A percentile compares a stretch with the other conserved stretches of the same genome.
phyloP scores from a whole-genome alignment of 2,329 filamentous ascomycete species.

The Cladosporium sphaerospermum region DNA sequence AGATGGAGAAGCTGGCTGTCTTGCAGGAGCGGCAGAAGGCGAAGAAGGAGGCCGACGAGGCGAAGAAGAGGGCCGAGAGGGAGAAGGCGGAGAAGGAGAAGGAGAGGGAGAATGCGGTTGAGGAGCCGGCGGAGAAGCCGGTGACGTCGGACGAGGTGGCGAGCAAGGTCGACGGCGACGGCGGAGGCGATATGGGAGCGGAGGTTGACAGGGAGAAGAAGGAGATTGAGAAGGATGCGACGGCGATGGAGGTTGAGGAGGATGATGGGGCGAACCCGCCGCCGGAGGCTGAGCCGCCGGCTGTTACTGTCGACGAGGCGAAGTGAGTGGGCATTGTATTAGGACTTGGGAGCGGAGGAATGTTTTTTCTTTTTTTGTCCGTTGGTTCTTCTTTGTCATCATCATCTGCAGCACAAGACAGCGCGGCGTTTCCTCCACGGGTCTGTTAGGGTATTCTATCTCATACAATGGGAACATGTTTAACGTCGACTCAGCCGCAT shows the following conservation, averaged over 20 bases:
- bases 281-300: not conserved
- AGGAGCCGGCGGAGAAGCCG: not conserved
- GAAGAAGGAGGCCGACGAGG: slow-evolving; percentile 21
- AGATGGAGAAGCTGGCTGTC: slow-evolving; percentile 27
- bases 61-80: slow-evolving; percentile 17
- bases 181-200: not conserved
- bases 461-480: too few relatives aligned
- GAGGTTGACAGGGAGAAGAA: slow-evolving; percentile 1
- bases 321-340: not conserved
- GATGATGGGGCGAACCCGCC: not conserved
- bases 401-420: not conserved
- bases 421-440: not conserved
- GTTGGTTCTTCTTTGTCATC: not conserved
- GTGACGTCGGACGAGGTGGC: not conserved
- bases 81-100: not conserved
- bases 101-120: slow-evolving; percentile 10
- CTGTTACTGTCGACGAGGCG: not conserved
- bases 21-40: slow-evolving; percentile 24
- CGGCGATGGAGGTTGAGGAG: not conserved
- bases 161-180: not conserved
- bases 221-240: slow-evolving; percentile 5
- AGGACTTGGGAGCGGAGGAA: not conserved
- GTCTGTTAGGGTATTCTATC: not conserved
- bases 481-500: too few relatives aligned
- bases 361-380: not conserved